These are phyloP conservation scores for Arxiozyma heterogenica DNA, from an alignment of 1,139 yeast genomes.

Conservation along the genomic window DNA sequence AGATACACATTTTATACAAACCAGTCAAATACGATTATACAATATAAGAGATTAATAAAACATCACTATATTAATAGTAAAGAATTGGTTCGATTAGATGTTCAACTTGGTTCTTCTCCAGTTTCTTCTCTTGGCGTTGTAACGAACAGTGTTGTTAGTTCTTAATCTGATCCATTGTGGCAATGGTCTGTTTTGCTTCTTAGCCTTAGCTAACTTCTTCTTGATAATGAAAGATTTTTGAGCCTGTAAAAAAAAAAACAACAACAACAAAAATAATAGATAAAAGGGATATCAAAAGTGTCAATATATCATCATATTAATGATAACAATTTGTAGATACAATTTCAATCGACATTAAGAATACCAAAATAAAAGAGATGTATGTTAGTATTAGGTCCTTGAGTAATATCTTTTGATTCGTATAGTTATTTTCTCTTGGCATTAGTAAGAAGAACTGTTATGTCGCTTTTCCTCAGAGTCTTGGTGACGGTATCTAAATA, in stretches of 20 bases:
- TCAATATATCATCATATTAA: conserved; percentile 1
- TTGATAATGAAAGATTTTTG: conserved; percentile 96
- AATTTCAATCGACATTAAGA: not conserved
- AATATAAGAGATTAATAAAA: conserved; percentile 1
- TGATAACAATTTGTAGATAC: not conserved
- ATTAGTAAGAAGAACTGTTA: not conserved
- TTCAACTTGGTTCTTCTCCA: conserved; percentile 99
- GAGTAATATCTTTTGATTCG: not conserved
- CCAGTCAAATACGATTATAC: not conserved
- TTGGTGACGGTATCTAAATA: not conserved
- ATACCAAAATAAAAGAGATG: too few relatives aligned
- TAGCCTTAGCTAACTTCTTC: conserved; percentile 99
- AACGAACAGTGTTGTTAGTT: conserved; percentile 96
- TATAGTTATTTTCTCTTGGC: too few relatives aligned
- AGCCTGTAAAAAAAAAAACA: conserved; percentile 45
- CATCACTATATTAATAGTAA: not conserved
- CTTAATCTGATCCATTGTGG: conserved; percentile 99
- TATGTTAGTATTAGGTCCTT: not conserved
- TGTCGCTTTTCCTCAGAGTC: not conserved
- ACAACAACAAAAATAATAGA: not conserved
- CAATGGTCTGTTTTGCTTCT: conserved; percentile 98
- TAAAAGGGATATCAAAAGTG: not conserved
- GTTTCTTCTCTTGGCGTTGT: conserved; percentile 99
- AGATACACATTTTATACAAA: conserved; percentile 6
- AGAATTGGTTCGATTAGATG: conserved; percentile 49